Conservation (phyloP, 192 early-diverging fungal genomes). For the Dimargaris xerosporica region DNA sequence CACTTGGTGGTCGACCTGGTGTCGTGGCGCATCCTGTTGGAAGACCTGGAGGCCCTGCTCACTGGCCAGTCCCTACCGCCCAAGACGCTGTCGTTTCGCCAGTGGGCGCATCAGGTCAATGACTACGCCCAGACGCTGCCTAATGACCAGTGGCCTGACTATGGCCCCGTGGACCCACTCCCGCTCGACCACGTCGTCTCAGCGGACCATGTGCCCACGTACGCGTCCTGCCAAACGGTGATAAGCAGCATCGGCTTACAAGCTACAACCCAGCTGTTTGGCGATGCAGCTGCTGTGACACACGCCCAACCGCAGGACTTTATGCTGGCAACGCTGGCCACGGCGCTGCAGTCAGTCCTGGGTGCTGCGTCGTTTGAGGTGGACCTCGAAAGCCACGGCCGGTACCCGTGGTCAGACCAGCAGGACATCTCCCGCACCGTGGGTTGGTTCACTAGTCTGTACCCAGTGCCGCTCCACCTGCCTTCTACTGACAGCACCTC, state of each 20-base stretch:
- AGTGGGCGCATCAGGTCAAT: background rate
- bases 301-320: background rate
- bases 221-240: background rate
- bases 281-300: background rate
- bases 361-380: background rate
- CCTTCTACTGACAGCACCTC: background rate
- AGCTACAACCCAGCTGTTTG: background rate
- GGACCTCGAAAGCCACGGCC: conserved; percentile 8
- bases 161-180: background rate
- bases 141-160: background rate
- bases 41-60: background rate
- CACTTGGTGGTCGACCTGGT: conserved; percentile 5
- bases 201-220: background rate
- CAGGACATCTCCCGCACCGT: conserved; percentile 5
- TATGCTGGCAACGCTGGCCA: background rate
- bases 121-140: background rate
- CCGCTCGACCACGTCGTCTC: background rate
- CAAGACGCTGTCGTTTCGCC: conserved; percentile 1
- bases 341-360: background rate
- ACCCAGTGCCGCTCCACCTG: background rate
- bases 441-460: conserved; percentile 1
- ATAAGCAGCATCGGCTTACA: background rate
- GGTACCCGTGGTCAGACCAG: background rate
- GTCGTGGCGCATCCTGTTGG: conserved; percentile 6
- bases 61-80: background rate